Evolutionary conservation across 2,329 filamentous ascomycete species (phyloP), one percentile per base, ranked within the genome.

Genomic region (Cryphonectria parasitica): DNA sequence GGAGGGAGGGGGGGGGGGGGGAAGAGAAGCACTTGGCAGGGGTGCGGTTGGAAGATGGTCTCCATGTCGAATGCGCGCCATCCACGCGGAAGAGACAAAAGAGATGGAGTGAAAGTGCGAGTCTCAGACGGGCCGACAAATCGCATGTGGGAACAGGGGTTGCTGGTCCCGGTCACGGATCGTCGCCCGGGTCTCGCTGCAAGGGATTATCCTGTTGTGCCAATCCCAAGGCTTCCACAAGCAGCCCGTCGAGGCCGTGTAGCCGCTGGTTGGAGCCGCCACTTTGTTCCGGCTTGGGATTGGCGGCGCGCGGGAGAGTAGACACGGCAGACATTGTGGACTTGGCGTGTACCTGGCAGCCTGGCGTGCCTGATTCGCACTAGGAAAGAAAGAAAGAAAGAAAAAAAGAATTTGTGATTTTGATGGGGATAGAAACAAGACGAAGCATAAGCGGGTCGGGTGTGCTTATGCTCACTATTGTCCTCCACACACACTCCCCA

Each of bases 101-200:
- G 45, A 49, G 17, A 49, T 4, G n/a, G 45, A 49, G 22, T 49
- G 45, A 49, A n/a, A 49, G 45, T 49, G 45, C 45, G 10, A 41
- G 34, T 41, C 34, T 25, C 19, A 41, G 66, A 68, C 45, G 56
- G 39, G 19, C n/a, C 52, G 13, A 58, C 66, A 19, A 61, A 25
- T 43, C 49, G 61, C 52, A 69, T 36, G 52, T 60, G 45, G 25
- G 28, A 8, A 15, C 61, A 56, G 43, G 49, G 61, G 43, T 41
- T 8, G n/a, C 58, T 17, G 25, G 52, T 8, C 45, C 25, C 25
- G 19, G 56, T 54, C 28, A 68, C 34, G 25, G 64, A 56, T 66
- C 64, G 45, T 13, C 31, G 65, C 65, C 28, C 52, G 36, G 45
- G 43, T 67, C n/a, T 43, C 65, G 39, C 54, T 65, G 54, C 65